Evolutionary conservation across 176 grass and related monocot genomes (phyloP).

Genomic region (Cenchrus americanus): DNA sequence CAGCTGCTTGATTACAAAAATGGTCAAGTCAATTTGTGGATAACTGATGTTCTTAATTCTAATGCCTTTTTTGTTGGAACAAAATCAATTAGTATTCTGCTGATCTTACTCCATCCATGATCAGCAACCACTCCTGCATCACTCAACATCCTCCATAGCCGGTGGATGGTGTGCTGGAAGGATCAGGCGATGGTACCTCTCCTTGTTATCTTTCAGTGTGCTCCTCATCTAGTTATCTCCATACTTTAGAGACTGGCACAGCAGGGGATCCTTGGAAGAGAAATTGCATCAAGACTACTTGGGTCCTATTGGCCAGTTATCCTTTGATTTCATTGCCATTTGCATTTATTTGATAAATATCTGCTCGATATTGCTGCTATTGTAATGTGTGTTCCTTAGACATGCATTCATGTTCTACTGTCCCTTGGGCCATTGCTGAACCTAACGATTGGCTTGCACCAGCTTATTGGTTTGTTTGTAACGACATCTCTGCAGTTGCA

Average conservation of each 20-base stretch:
- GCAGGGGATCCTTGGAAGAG: not conserved
- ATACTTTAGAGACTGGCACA: not conserved
- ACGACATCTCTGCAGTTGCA: not conserved
- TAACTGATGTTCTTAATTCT: not conserved
- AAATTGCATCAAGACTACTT: not conserved
- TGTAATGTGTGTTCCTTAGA: not conserved
- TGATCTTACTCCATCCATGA: not conserved
- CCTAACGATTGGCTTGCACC: not conserved
- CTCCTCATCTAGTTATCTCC: slow-evolving; percentile 8
- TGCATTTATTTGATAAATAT: not conserved
- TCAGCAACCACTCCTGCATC: not conserved
- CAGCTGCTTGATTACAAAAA: not conserved
- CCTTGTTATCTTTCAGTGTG: not conserved
- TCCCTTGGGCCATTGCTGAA: not conserved
- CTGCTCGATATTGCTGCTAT: not conserved
- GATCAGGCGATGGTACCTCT: not conserved
- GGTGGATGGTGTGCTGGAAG: not conserved
- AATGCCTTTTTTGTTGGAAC: not conserved
- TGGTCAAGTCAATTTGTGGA: too few species aligned
- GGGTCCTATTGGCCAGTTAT: too few species aligned
- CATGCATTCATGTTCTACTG: not conserved
- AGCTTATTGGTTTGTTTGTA: not conserved
- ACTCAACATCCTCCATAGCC: not conserved
- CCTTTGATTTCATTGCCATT: not conserved
- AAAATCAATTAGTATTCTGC: not conserved